phyloP scores from a whole-genome alignment of 2,329 filamentous ascomycete genomes.

The Lithohypha guttulata region DNA sequence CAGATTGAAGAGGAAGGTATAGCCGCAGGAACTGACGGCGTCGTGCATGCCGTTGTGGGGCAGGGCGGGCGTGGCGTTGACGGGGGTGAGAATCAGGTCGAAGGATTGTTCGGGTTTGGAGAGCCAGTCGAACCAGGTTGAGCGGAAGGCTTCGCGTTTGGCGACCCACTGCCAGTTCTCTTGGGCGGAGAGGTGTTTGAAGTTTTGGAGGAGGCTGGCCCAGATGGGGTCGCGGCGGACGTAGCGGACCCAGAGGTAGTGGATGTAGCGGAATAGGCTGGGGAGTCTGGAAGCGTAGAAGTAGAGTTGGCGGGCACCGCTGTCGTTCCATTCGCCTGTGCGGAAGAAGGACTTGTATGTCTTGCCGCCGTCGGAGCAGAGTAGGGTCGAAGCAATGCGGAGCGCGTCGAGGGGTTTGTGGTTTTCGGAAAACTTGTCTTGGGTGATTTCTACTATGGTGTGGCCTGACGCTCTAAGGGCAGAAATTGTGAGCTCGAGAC shows the following conservation, averaged over 20 bases:
- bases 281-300: slow-evolving; percentile 60
- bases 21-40: slow-evolving; percentile 76
- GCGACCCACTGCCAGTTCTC: slow-evolving; percentile 76
- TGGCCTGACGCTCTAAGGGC: slow-evolving; percentile 65
- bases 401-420: slow-evolving; percentile 71
- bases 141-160: slow-evolving; percentile 66
- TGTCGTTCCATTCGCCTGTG: slow-evolving; percentile 67
- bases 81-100: slow-evolving; percentile 73
- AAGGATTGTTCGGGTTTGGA: slow-evolving; percentile 54
- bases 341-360: slow-evolving; percentile 70
- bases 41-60: slow-evolving; percentile 80
- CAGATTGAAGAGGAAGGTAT: slow-evolving; percentile 90
- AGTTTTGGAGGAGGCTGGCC: slow-evolving; percentile 65
- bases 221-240: slow-evolving; percentile 64
- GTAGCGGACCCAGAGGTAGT: slow-evolving; percentile 84
- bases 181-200: slow-evolving; percentile 60
- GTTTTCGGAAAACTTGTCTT: slow-evolving; percentile 49
- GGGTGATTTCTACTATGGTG: slow-evolving; percentile 51
- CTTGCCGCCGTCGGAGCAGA: slow-evolving; percentile 73
- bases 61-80: slow-evolving; percentile 80
- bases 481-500: slow-evolving; percentile 57
- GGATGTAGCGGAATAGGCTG: slow-evolving; percentile 65
- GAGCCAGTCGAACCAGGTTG: slow-evolving; percentile 79
- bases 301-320: slow-evolving; percentile 63
- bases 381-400: slow-evolving; percentile 63